phyloP scores from a whole-genome alignment of 257 asterid genomes.

The Petunia secreta region DNA sequence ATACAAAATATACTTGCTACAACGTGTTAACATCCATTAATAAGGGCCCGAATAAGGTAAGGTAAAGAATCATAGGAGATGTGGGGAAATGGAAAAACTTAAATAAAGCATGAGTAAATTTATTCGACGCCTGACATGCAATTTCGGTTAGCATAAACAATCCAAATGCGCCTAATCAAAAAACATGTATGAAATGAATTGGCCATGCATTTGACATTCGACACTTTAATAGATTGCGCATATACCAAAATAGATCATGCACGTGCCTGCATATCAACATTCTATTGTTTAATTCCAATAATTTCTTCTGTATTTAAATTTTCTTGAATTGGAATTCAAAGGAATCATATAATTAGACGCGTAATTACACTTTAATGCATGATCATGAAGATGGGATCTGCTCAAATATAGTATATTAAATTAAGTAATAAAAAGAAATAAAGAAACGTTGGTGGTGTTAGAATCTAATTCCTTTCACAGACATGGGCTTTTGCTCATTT shows the following conservation, averaged over 20 bases:
- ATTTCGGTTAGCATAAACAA: background rate
- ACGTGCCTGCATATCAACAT: background rate
- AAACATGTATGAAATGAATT: conserved; percentile 12
- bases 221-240: background rate
- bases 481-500: conserved; percentile 38
- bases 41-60: no score
- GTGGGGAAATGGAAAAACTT: no score
- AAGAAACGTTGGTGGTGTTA: conserved; percentile 35
- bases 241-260: background rate
- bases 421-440: background rate
- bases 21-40: no score
- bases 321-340: background rate
- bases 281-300: background rate
- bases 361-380: conserved; percentile 23
- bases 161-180: background rate
- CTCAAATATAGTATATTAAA: background rate
- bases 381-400: conserved; percentile 22
- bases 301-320: background rate
- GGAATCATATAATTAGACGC: conserved; percentile 26
- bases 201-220: conserved; percentile 23
- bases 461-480: conserved; percentile 43
- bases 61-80: no score
- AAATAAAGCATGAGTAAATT: no score
- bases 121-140: no score
- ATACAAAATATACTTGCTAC: no score